Evolutionary conservation across 768 basidiomycete genomes (phyloP).

Genomic region (Lactarius sp.): DNA sequence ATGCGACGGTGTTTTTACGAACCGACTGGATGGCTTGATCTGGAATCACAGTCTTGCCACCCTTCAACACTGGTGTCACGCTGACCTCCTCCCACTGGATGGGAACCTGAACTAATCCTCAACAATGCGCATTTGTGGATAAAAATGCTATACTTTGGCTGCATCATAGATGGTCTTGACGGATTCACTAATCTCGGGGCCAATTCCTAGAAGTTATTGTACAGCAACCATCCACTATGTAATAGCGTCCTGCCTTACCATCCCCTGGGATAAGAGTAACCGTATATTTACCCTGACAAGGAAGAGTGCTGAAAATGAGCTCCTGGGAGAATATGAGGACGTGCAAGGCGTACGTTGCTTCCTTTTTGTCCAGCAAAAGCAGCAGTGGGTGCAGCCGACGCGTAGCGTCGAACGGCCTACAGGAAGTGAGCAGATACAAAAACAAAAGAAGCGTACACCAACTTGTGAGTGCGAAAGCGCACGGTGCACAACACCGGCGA

Average conservation of each 20-base stretch:
- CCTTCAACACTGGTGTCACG: constrained; percentile 89
- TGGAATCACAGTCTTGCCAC: constrained; percentile 96
- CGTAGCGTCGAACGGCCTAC: constrained; percentile 58
- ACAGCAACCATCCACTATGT: constrained; percentile 23
- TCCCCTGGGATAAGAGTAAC: constrained; percentile 97
- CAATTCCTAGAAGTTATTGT: constrained; percentile 65
- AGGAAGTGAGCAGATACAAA: constrained; percentile 16
- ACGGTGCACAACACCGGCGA: constrained; percentile 53
- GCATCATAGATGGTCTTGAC: constrained; percentile 90
- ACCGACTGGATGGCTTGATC: constrained; percentile 86
- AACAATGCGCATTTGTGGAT: constrained; percentile 1
- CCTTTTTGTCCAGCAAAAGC: constrained; percentile 89
- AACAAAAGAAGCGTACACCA: constrained; percentile 21
- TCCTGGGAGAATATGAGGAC: not conserved
- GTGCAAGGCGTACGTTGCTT: constrained; percentile 58
- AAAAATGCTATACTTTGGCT: constrained; percentile 57
- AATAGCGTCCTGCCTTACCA: constrained; percentile 46
- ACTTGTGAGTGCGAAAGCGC: constrained; percentile 49
- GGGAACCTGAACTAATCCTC: constrained; percentile 59
- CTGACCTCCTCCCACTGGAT: constrained; percentile 99
- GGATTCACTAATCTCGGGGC: constrained; percentile 96
- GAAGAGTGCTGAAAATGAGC: constrained; percentile 1
- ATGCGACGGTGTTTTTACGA: constrained; percentile 94
- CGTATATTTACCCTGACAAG: constrained; percentile 82
- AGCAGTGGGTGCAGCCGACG: constrained; percentile 75